A percentile compares a stretch with the other conserved stretches of the same genome.
Evolutionary conservation across 345 rosid genomes (phyloP).

Genomic region (Arabis alpina): DNA sequence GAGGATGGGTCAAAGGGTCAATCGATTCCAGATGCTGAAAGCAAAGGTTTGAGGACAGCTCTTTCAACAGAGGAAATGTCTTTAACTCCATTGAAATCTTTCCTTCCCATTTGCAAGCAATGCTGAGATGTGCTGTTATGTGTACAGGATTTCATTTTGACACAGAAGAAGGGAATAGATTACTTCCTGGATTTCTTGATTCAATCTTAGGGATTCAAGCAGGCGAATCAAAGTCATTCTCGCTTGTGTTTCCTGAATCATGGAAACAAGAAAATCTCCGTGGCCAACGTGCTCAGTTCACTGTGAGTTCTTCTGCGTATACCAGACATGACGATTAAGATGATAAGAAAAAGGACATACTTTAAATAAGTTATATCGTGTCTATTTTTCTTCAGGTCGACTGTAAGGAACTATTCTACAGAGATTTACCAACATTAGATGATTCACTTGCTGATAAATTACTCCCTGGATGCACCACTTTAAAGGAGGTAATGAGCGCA

Average conservation of each 20-base stretch:
- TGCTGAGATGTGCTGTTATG: constrained; percentile 21
- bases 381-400: constrained; percentile 60
- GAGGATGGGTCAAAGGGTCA: constrained; percentile 63
- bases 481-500: constrained; percentile 61
- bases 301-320: constrained; percentile 59
- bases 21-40: constrained; percentile 82
- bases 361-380: not conserved
- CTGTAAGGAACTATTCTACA: constrained; percentile 82
- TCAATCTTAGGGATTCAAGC: constrained; percentile 68
- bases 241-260: constrained; percentile 79
- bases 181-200: constrained; percentile 84
- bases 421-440: constrained; percentile 78
- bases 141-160: constrained; percentile 83
- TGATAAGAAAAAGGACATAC: constrained; percentile 7
- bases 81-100: not conserved
- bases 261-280: constrained; percentile 89
- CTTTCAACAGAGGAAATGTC: not conserved
- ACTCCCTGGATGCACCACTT: constrained; percentile 75
- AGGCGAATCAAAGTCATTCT: constrained; percentile 82
- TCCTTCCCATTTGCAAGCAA: not conserved
- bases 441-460: constrained; percentile 87
- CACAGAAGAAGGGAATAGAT: constrained; percentile 81
- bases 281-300: constrained; percentile 83
- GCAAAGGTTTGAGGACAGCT: constrained; percentile 63
- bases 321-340: constrained; percentile 1